Base-by-base conservation (phyloP, 306 rosid species). In the Cicer cuneatum region DNA sequence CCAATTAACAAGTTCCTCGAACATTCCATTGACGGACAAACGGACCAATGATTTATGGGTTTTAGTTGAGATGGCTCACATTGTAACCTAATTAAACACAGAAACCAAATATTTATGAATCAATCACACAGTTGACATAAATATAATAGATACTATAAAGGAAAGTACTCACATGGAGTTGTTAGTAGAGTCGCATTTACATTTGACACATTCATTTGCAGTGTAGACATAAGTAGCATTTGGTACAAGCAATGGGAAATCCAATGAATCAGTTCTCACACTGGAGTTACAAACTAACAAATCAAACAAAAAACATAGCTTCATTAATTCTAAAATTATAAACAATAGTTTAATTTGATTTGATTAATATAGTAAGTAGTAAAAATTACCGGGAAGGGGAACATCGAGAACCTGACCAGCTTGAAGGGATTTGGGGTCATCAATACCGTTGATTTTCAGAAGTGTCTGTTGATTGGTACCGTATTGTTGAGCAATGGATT, bases 341-440 rank as follows among this genome's bases (percentile, higher is more conserved):
- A 29, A 29, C 0, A 29, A 24, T 29, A 29, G 3, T 29, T 29
- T 0, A 29, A 29, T 29, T 29, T 3, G 3, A 29, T 29, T 29
- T 29, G 33, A 29, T 29, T 29, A 29, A 29, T 29, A 29, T 29
- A 29, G 33, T 49, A 49, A 14, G 2, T n/a, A 48, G 7, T 8
- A 10, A 45, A 24, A 21, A 8, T 5, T 37, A 89, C 98, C 98
- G 82, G 5, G 64, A 57, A 94, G 96, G 16, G 98, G 98, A 81
- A 94, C 89, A 78, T 94, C 95, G 7, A 91, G 88, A 71, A 91
- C 43, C 56, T 87, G 96, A 14, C 52, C 60, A 3, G 88, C 92
- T 54, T 62, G 0, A 61, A 94, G 90, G 0, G 15, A 0, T 5
- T 19, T 80, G 6, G 89, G 76, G 41, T 86, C 80, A 1, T 73